Evolutionary conservation across 2,329 filamentous ascomycete genomes (phyloP).

Genomic region (Nannizzia gypsea): DNA sequence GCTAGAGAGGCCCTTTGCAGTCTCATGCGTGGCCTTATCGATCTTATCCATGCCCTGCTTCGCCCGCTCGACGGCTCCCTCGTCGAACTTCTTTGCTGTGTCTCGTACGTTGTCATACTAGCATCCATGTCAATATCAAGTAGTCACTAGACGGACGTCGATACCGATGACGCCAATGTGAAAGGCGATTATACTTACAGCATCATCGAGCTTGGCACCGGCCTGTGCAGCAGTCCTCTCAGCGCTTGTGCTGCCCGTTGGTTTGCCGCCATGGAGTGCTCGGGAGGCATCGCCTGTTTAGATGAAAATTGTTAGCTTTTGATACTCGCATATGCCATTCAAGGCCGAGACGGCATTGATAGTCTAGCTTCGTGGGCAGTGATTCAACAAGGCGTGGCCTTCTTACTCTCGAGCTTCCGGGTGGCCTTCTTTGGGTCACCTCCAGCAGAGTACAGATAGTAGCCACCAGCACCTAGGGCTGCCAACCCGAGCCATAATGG

Average conservation of each 20-base stretch:
- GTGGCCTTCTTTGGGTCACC: slow-evolving; percentile 71
- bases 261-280: slow-evolving; percentile 50
- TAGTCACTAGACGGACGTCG: neutral
- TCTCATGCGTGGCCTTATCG: slow-evolving; percentile 55
- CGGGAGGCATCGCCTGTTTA: slow-evolving; percentile 61
- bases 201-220: slow-evolving; percentile 54
- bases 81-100: slow-evolving; percentile 46
- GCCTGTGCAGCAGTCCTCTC: slow-evolving; percentile 54
- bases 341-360: slow-evolving; percentile 9
- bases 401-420: slow-evolving; percentile 71
- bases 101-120: slow-evolving; percentile 51
- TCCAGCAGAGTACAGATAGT: slow-evolving; percentile 84
- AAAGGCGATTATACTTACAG: slow-evolving; percentile 43
- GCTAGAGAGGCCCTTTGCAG: slow-evolving; percentile 38
- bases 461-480: slow-evolving; percentile 59
- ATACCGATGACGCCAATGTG: neutral
- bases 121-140: neutral
- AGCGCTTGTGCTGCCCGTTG: slow-evolving; percentile 28
- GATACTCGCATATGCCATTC: neutral
- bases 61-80: slow-evolving; percentile 47
- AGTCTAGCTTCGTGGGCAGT: neutral
- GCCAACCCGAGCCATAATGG: slow-evolving; percentile 40
- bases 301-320: neutral
- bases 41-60: slow-evolving; percentile 47
- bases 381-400: no score